These are phyloP conservation scores for Phlebopus sp. DNA, from an alignment of 1,284 basidiomycete genomes.

Conservation along the genomic window DNA sequence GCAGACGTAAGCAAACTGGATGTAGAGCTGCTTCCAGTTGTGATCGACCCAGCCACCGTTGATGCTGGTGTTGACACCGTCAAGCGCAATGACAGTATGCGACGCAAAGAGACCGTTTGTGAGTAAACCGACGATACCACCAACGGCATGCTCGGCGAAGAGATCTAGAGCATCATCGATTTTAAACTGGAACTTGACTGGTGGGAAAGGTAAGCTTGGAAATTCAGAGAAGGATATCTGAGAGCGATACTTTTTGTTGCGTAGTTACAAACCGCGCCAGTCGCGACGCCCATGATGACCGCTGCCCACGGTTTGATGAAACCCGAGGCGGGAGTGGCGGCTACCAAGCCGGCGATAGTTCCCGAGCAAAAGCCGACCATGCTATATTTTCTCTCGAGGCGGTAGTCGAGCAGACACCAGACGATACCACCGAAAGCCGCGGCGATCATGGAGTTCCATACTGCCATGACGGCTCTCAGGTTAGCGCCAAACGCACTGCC, in stretches of 20 bases:
- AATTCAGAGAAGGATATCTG: constrained; percentile 12
- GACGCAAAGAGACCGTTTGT: constrained; percentile 81
- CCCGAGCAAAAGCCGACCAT: constrained; percentile 89
- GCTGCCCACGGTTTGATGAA: constrained; percentile 67
- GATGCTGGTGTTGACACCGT: constrained; percentile 71
- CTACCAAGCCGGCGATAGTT: constrained; percentile 87
- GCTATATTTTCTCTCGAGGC: constrained; percentile 76
- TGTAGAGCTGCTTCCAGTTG: constrained; percentile 74
- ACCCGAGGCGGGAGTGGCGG: constrained; percentile 82
- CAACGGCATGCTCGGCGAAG: constrained; percentile 89
- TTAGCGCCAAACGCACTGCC: constrained; percentile 89
- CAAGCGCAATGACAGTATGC: constrained; percentile 58
- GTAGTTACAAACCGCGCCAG: constrained; percentile 81
- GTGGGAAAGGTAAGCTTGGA: constrained; percentile 9
- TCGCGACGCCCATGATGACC: constrained; percentile 74
- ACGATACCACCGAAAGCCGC: constrained; percentile 76
- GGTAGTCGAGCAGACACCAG: constrained; percentile 89
- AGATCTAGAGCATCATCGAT: constrained; percentile 86
- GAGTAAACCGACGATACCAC: constrained; percentile 83
- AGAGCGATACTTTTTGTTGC: constrained; percentile 72
- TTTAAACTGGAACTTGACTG: constrained; percentile 64
- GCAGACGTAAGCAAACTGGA: constrained; percentile 81
- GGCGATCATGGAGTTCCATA: constrained; percentile 86
- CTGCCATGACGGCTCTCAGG: constrained; percentile 81
- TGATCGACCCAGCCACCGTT: constrained; percentile 71